phyloP scores from a whole-genome alignment of 805 yeast species.

The Suhomyces pyralidae region DNA sequence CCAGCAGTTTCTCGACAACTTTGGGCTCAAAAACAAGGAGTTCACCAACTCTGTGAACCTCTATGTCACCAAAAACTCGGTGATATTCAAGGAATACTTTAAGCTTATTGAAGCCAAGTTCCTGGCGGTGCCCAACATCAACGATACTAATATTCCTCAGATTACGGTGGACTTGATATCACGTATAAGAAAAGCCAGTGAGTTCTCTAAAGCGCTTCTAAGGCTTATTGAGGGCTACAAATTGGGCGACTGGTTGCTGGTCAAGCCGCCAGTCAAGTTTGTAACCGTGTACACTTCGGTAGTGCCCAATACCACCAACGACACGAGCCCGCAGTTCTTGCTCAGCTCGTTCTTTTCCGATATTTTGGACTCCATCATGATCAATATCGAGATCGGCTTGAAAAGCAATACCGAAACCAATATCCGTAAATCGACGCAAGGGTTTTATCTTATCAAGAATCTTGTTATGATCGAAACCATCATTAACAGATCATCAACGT shows the following conservation, averaged over 20 bases:
- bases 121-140: conserved; percentile 40
- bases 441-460: conserved; percentile 69
- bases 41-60: conserved; percentile 8
- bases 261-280: conserved; percentile 51
- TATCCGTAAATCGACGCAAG: conserved; percentile 49
- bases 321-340: conserved; percentile 46
- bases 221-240: conserved; percentile 49
- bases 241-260: conserved; percentile 68
- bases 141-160: conserved; percentile 70
- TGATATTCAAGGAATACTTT: conserved; percentile 56
- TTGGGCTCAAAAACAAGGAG: conserved; percentile 8
- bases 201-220: conserved; percentile 51
- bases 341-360: conserved; percentile 72
- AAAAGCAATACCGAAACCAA: conserved; percentile 27
- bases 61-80: conserved; percentile 21
- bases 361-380: conserved; percentile 68
- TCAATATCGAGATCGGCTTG: conserved; percentile 61
- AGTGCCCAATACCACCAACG: conserved; percentile 33
- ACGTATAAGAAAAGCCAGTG: conserved; percentile 60
- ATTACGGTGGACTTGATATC: conserved; percentile 72
- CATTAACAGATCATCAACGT: conserved; percentile 52
- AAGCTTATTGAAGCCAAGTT: conserved; percentile 53
- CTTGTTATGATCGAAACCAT: conserved; percentile 72
- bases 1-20: conserved; percentile 15
- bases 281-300: conserved; percentile 48